Evolutionary conservation across 179 eudicot species (phyloP), one percentile per base, ranked within the genome.

Genomic region (Beta lomatogona): DNA sequence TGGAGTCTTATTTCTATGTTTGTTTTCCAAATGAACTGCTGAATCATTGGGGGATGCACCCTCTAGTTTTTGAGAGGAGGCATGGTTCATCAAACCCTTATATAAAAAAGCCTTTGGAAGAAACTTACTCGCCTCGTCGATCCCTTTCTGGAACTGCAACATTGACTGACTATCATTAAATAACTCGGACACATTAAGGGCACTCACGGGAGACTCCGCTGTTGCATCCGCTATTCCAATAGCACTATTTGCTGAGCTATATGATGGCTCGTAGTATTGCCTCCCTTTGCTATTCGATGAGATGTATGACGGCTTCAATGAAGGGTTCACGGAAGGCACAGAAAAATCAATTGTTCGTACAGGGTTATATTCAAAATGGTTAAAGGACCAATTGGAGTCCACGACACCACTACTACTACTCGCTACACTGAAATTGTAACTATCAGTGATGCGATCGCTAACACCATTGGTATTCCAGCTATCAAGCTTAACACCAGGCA

Each of bases 51-150:
- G 74, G 0, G 64, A 14, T 57, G 22, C 64, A 54, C n/a, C 18
- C 12, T 15, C 66, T 50, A 63, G 44, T n/a, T 61, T 64, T 18
- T 52, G 21, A 63, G 45, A 63, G 59, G 58, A 46, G 46, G 58
- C 18, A 11, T 68, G 21, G 12, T 53, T 58, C 60, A 15, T 70
- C 55, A 74, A 66, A 64, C 60, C 68, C 84, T 59, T 66, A 73
- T 85, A 71, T 70, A 86, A 28, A 25, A 73, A 71, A 58, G 83
- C 82, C 48, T 72, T 69, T 15, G 93, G 93, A 84, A 92, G 92
- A 83, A 92, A 89, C 54, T 84, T 90, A 57, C 74, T 89, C 0
- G 98, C 97, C 82, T 88, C 95, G 86, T 93, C 94, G 0, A 86
- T 55, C 66, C 95, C 98, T 84, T 87, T 89, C 75, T 86, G 88